Conservation (phyloP, 2,329 filamentous ascomycete species). For the Fusarium sp. region DNA sequence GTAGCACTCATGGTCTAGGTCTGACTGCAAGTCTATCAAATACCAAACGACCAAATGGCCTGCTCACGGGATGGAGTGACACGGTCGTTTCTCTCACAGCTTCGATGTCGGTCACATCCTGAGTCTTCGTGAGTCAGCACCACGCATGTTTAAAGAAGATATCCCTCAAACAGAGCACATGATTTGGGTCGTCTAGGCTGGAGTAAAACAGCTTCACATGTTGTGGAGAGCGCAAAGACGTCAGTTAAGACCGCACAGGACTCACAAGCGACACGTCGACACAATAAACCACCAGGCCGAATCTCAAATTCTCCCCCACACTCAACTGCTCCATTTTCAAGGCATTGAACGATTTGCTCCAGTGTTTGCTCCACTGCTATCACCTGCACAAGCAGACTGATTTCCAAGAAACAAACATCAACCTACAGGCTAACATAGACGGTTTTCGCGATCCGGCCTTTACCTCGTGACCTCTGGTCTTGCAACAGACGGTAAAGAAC, state of each 20-base stretch:
- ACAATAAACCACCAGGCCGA: background rate
- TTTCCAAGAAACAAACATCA: constrained; percentile 10
- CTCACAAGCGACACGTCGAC: constrained; percentile 1
- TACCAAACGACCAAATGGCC: background rate
- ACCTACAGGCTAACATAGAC: constrained; percentile 15
- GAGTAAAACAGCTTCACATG: background rate
- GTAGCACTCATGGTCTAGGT: background rate
- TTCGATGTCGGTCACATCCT: background rate
- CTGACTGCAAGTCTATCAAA: background rate
- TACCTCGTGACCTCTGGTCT: background rate
- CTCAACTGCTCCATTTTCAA: constrained; percentile 24
- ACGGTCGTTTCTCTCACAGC: background rate
- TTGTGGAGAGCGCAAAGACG: background rate
- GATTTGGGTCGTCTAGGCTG: constrained; percentile 10
- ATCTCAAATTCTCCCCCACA: constrained; percentile 24
- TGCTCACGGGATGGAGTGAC: background rate
- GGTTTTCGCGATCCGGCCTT: constrained; percentile 1
- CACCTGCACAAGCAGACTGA: background rate
- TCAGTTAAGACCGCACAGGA: background rate
- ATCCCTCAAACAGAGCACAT: background rate
- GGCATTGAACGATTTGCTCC: constrained; percentile 36
- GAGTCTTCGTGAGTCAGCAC: background rate
- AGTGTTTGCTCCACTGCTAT: constrained; percentile 15
- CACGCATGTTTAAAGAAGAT: background rate
- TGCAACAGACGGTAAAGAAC: too few species aligned